Evolutionary conservation across 1,284 basidiomycete genomes (phyloP), one percentile per base, ranked within the genome.

Genomic region (Singerocomus rubriflavus): DNA sequence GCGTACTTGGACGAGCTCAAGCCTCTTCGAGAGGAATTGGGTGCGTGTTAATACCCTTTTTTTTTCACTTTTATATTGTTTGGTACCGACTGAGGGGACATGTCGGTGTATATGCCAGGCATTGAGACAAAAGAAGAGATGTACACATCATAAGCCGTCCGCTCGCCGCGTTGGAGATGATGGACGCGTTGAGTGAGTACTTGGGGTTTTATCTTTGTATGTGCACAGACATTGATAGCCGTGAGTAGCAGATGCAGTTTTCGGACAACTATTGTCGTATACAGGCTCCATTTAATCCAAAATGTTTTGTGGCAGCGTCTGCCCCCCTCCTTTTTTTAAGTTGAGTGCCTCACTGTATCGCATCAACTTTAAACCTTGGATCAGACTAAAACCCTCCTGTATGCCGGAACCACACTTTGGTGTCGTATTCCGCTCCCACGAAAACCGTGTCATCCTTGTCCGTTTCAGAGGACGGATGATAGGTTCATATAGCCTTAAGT

Each of bases 1-100:
- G 82, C 85, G 40, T 97, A 98, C 70, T 73, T 98, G 62, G 81
- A 88, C 21, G 94, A 96, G 73, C 79, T 96, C 60, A 90, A 89
- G 72, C 77, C 82, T 49, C 74, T 95, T 55, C 80, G 90, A 60
- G 85, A 94, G 66, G 93, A 97, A 73, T 80, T 98, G 57, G 93
- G 93, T 95, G 64, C 61, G 90, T 31, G 5, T 2, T 37, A 42
- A 21, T 21, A 21, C 21, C 17, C 51, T 12, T 49, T 30, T 50
- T 9, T n/a, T 26, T 27, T n/a, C 11, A 4, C 10, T 31, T 6
- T 39, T 6, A 21, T 21, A 21, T n/a, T 17, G 37, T 14, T 30
- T 43, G 10, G n/a, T 8, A 38, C 49, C 52, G 41, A 41, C 32
- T 6, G 30, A 17, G 8, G 29, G 27, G 8, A 21, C 9, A 4